Conservation (phyloP, 129 eudicot species). For the Apium graveolens region DNA sequence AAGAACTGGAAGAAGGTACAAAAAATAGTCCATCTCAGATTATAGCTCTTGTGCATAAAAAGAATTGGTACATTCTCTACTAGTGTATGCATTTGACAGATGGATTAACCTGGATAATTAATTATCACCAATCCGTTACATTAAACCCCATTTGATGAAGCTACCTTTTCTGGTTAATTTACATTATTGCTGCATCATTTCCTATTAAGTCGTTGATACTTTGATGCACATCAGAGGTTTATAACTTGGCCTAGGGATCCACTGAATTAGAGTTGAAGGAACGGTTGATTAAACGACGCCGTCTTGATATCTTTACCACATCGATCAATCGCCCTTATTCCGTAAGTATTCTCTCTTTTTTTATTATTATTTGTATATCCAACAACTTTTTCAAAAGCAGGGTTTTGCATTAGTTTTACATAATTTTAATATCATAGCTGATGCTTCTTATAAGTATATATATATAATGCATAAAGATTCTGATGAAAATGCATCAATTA, state of each 20-base stretch:
- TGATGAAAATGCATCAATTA: background rate
- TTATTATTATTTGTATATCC: too few species aligned
- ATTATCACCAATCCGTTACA: background rate
- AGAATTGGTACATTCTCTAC: too few species aligned
- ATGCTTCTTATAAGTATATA: background rate
- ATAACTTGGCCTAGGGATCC: conserved; percentile 5
- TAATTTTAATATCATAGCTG: too few species aligned
- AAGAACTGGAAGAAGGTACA: too few species aligned
- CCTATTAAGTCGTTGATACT: background rate
- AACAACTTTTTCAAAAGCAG: background rate
- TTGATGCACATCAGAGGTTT: background rate
- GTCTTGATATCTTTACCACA: background rate
- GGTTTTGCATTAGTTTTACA: background rate
- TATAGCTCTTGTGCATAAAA: too few species aligned
- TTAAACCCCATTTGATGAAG: background rate
- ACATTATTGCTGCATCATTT: background rate
- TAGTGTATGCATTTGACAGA: background rate
- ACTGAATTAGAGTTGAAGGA: background rate
- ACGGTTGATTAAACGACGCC: background rate
- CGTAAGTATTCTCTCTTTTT: background rate
- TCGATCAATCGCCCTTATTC: background rate
- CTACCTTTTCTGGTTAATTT: background rate
- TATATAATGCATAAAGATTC: background rate
- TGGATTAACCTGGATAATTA: background rate
- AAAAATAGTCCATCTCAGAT: too few species aligned